Conservation (phyloP, 768 basidiomycete species). For the Leccinum barrowsii region DNA sequence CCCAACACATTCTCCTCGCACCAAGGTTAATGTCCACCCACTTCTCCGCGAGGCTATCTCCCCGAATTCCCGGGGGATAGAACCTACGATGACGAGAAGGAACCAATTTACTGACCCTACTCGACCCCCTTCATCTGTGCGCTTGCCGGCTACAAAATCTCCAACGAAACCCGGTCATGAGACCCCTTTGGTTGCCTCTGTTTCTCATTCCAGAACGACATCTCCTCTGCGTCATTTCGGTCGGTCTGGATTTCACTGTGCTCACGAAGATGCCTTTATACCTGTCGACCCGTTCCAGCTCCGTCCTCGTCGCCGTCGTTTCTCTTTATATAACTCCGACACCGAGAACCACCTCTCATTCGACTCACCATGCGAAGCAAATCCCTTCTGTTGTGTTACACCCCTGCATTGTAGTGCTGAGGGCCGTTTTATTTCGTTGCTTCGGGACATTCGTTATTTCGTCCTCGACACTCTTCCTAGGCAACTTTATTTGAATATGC, state of each 20-base stretch:
- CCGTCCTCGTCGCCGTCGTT: constrained; percentile 17
- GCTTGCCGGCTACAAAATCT: constrained; percentile 1
- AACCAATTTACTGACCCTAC: not conserved
- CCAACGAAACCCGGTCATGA: constrained; percentile 23
- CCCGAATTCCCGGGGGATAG: constrained; percentile 6
- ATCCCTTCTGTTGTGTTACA: constrained; percentile 21
- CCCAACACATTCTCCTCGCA: constrained; percentile 27
- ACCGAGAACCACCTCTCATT: constrained; percentile 15
- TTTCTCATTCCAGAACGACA: constrained; percentile 38
- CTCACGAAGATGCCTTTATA: constrained; percentile 52
- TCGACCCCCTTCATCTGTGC: constrained; percentile 9
- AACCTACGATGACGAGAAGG: not conserved
- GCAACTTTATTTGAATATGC: constrained; percentile 41
- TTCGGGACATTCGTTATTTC: constrained; percentile 24
- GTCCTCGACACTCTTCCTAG: constrained; percentile 38
- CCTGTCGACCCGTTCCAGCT: constrained; percentile 53
- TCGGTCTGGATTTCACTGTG: constrained; percentile 50
- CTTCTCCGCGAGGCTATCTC: constrained; percentile 17
- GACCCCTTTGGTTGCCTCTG: constrained; percentile 29
- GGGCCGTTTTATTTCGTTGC: constrained; percentile 16
- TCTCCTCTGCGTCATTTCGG: constrained; percentile 62
- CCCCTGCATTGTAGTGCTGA: constrained; percentile 10
- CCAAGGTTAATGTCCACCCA: constrained; percentile 34
- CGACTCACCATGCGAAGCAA: constrained; percentile 23
- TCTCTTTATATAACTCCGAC: constrained; percentile 24